These are phyloP conservation scores for Warburgia ugandensis DNA, from an alignment of 164 flowering plant species.

Conservation along the genomic window DNA sequence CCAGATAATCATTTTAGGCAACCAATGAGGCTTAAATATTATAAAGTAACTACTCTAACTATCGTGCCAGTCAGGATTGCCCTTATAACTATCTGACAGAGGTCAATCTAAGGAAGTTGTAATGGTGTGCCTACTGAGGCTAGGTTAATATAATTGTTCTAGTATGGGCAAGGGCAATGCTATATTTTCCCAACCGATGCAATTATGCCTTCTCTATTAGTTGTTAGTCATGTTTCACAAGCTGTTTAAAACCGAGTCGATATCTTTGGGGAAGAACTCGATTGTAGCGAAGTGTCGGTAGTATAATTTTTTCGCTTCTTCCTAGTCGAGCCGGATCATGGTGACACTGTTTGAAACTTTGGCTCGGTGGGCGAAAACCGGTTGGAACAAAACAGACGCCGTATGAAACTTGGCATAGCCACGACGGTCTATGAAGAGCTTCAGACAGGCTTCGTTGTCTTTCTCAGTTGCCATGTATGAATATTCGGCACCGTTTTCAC, in stretches of 20 bases:
- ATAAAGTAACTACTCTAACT: too few relatives aligned
- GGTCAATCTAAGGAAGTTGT: too few relatives aligned
- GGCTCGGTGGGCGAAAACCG: slow-evolving; percentile 79
- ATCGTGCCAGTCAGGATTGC: too few relatives aligned
- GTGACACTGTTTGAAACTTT: slow-evolving; percentile 27
- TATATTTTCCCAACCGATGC: too few relatives aligned
- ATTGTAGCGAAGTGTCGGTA: slow-evolving; percentile 67
- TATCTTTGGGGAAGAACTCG: slow-evolving; percentile 95
- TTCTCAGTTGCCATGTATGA: slow-evolving; percentile 88
- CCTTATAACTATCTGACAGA: too few relatives aligned
- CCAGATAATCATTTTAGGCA: too few relatives aligned
- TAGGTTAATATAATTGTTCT: too few relatives aligned
- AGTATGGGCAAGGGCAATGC: too few relatives aligned
- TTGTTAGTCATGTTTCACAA: too few relatives aligned
- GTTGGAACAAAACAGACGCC: slow-evolving; percentile 77
- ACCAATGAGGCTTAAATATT: too few relatives aligned
- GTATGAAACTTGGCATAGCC: slow-evolving; percentile 85
- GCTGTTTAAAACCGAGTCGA: slow-evolving; percentile 64
- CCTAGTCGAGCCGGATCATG: slow-evolving; percentile 38
- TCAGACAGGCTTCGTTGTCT: slow-evolving; percentile 73
- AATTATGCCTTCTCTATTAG: too few relatives aligned
- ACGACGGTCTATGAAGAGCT: slow-evolving; percentile 69
- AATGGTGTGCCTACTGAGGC: too few relatives aligned
- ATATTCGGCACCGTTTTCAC: slow-evolving; percentile 77
- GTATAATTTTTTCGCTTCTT: slow-evolving; percentile 72